Evolutionary conservation across 1,284 basidiomycete genomes (phyloP).

Genomic region (Ceratobasidium sp.): DNA sequence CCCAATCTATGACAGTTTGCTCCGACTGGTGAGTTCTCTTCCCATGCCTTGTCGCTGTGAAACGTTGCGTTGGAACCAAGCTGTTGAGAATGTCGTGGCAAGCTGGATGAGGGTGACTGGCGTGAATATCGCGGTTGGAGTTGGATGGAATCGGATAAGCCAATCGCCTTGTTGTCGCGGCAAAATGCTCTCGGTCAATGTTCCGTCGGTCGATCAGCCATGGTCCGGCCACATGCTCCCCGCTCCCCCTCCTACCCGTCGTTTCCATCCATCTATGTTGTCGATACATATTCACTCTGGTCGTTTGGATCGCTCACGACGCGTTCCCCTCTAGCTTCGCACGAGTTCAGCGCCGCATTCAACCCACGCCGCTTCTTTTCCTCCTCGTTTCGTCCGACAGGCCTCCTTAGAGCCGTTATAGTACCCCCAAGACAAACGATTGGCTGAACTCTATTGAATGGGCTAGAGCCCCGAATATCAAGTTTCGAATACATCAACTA

Average conservation of each 20-base stretch:
- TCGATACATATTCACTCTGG: not conserved
- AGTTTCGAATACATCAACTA: not conserved
- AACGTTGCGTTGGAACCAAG: too few species aligned
- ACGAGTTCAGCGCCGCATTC: slow-evolving; percentile 25
- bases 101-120: not conserved
- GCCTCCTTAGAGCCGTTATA: slow-evolving; percentile 21
- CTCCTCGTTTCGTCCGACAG: slow-evolving; percentile 33
- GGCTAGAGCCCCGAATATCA: not conserved
- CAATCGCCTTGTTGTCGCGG: slow-evolving; percentile 5
- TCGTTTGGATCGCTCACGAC: not conserved
- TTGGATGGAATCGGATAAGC: not conserved
- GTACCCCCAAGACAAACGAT: not conserved
- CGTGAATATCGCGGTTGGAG: not conserved
- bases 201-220: not conserved
- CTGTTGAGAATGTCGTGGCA: too few species aligned
- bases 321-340: not conserved
- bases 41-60: not conserved
- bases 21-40: slow-evolving; percentile 15
- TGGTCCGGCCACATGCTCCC: too few species aligned
- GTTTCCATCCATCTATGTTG: not conserved
- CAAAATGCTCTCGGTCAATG: slow-evolving; percentile 1
- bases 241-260: not conserved
- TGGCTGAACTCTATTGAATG: slow-evolving; percentile 12
- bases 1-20: slow-evolving; percentile 30
- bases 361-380: slow-evolving; percentile 30